These are phyloP conservation scores for Hyphopichia buzzinii DNA, from an alignment of 1,139 yeast species.

Conservation along the genomic window DNA sequence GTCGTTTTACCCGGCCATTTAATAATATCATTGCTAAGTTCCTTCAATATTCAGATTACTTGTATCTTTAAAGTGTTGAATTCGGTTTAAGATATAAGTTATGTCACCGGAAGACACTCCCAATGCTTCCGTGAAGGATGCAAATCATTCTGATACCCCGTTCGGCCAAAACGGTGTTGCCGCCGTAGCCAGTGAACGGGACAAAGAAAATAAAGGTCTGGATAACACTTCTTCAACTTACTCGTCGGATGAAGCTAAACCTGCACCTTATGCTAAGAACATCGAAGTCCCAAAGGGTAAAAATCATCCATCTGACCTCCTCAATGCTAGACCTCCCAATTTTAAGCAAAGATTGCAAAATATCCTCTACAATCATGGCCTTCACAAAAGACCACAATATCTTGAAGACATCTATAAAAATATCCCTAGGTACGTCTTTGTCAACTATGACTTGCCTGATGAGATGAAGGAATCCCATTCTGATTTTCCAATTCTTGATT, in stretches of 20 bases:
- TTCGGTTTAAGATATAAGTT: no score
- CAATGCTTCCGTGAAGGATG: no score
- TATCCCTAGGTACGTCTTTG: slow-evolving; percentile 38
- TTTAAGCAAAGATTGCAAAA: slow-evolving; percentile 26
- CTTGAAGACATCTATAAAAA: slow-evolving; percentile 33
- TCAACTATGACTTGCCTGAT: slow-evolving; percentile 35
- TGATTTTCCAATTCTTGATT: slow-evolving; percentile 56
- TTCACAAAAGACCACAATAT: slow-evolving; percentile 34
- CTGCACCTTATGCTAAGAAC: not conserved
- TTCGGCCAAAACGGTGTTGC: not conserved
- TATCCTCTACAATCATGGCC: slow-evolving; percentile 30
- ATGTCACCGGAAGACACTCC: no score
- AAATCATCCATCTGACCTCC: not conserved
- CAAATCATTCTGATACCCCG: no score
- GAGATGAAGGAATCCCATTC: slow-evolving; percentile 32
- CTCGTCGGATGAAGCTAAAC: not conserved
- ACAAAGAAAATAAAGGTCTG: not conserved
- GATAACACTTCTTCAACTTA: not conserved
- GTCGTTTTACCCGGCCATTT: no score
- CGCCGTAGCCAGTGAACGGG: slow-evolving; percentile 2
- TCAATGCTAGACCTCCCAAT: slow-evolving; percentile 30
- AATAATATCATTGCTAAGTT: no score
- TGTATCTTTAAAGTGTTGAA: no score
- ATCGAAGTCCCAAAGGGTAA: not conserved
- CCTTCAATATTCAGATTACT: no score